Evolutionary conservation across 306 rosid species (phyloP).

Genomic region (Ammopiptanthus mongolicus): DNA sequence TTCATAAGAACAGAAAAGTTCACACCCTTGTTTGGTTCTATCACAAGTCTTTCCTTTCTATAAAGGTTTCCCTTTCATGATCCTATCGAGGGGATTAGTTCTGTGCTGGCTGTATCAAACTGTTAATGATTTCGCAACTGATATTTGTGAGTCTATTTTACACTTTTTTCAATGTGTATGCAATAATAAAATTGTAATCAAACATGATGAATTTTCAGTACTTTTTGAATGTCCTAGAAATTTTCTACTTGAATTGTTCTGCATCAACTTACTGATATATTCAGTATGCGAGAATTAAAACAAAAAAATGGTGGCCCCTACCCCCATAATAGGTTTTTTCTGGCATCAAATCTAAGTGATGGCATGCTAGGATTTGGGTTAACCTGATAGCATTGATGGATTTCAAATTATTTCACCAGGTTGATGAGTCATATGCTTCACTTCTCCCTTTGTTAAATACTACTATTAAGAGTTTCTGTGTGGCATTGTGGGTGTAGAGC

Average conservation of each 20-base stretch:
- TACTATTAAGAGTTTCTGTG: not conserved
- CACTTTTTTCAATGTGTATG: not conserved
- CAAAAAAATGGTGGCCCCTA: not conserved
- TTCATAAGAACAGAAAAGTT: not conserved
- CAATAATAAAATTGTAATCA: not conserved
- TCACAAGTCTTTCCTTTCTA: not conserved
- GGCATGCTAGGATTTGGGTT: not conserved
- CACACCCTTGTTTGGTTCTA: not conserved
- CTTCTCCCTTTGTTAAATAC: not conserved
- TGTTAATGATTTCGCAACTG: not conserved
- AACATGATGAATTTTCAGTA: not conserved
- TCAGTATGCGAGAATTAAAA: not conserved
- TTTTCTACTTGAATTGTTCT: conserved; percentile 6
- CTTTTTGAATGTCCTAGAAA: not conserved
- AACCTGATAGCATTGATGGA: not conserved
- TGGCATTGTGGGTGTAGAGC: not conserved
- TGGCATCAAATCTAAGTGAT: not conserved
- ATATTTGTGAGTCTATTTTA: not conserved
- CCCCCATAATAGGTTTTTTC: not conserved
- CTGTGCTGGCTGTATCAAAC: conserved; percentile 1
- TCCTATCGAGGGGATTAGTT: not conserved
- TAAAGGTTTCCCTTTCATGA: conserved; percentile 1
- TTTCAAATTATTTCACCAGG: not conserved
- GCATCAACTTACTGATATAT: not conserved
- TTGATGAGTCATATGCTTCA: not conserved